phyloP scores from a whole-genome alignment of 1,139 yeast genomes.

The Geotrichum carabidarum region DNA sequence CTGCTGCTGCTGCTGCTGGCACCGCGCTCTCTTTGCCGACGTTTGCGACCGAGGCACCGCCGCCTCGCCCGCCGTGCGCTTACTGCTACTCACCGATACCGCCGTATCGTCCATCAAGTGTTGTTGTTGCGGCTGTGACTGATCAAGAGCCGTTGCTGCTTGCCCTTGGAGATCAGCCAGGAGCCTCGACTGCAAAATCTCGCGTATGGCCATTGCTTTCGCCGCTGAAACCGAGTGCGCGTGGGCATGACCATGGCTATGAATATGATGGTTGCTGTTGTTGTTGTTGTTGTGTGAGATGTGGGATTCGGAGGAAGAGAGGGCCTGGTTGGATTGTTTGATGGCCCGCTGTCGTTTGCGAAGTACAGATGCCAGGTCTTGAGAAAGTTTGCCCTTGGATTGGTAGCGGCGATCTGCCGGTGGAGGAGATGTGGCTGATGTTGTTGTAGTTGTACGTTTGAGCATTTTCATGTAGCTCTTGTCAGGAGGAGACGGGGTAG shows the following conservation, averaged over 20 bases:
- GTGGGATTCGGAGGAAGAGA: too few species aligned
- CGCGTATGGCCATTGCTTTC: slow-evolving; percentile 2
- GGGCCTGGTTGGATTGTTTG: background rate
- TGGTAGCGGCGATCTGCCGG: slow-evolving; percentile 1
- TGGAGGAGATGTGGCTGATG: background rate
- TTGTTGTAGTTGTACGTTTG: background rate
- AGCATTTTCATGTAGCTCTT: background rate
- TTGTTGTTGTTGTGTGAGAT: background rate
- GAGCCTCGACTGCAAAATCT: background rate
- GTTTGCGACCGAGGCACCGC: background rate
- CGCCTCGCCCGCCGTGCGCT: background rate
- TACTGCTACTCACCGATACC: background rate
- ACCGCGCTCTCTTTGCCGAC: slow-evolving; percentile 6
- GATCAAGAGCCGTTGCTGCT: background rate
- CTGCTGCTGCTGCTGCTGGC: background rate
- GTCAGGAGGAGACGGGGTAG: slow-evolving; percentile 9
- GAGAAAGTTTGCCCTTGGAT: background rate
- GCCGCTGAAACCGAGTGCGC: background rate
- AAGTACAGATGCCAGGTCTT: background rate
- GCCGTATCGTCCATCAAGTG: background rate
- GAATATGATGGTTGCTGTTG: slow-evolving; percentile 2
- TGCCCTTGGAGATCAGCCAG: background rate
- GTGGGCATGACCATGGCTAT: background rate
- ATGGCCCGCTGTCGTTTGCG: background rate
- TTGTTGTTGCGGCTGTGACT: background rate